Evolutionary conservation across 768 basidiomycete genomes (phyloP), one percentile per base, ranked within the genome.

Genomic region (Amanita thiersii): DNA sequence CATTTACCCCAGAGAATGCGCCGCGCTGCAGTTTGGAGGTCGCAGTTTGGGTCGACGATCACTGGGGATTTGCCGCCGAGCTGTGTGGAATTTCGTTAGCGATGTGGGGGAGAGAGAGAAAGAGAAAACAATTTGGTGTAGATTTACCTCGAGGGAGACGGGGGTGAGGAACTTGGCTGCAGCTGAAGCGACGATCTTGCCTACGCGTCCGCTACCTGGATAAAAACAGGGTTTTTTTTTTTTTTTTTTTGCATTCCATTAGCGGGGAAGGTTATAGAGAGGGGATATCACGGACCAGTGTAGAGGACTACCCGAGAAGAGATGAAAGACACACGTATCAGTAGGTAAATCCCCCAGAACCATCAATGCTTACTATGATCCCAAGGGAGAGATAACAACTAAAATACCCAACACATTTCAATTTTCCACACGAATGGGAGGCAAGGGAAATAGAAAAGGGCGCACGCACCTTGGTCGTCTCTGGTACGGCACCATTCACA

Each of bases 1-100:
- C 64, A 58, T 35, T 87, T 87, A n/a, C 86, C 86, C 85, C 86
- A 90, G 25, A 89, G 56, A 32, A 92, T 67, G n/a, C 88, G 71
- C 31, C 70, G 72, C 2, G 85, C 84, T 0, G 80, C 70, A 3
- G 69, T 61, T 43, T 77, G 67, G 37, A 90, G 60, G 53, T 91
- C 80, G 40, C 74, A 77, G 15, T 64, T 68, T 0, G 83, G 69
- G 56, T 89, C 84, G 32, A 92, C 63, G 47, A 90, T 65, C 14
- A 78, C 84, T 1, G 87, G 86, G 1, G 73, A 79, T 57, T 89
- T 87, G 18, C 86, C 81, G 53, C 42, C 42, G 12, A 28, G 17
- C 35, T 23, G 14, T 28, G 31, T 39, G 18, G 30, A 29, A 19
- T 14, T 18, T 18, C 15, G 37, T 44, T 2, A 35, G 5, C 17